Evolutionary conservation across 2,329 filamentous ascomycete species (phyloP).

Genomic region (Fusarium sublunatum): DNA sequence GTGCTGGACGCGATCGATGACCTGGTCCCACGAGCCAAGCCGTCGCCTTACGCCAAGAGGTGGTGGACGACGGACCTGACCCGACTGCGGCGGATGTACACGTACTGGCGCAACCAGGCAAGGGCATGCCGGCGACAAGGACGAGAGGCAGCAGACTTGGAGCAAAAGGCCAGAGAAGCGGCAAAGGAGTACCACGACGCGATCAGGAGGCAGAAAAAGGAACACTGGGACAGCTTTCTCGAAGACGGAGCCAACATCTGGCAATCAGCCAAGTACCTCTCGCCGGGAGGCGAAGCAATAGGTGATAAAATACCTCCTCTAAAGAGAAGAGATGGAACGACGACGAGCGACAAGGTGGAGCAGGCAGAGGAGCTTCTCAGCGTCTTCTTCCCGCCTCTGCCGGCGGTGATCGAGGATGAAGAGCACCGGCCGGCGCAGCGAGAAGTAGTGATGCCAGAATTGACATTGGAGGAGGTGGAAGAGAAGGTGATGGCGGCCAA

Average conservation of each 20-base stretch:
- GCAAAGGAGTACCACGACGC: neutral
- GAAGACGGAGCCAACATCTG: neutral
- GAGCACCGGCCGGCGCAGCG: neutral
- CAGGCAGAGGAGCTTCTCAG: conserved; percentile 7
- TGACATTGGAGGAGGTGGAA: neutral
- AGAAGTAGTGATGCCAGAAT: conserved; percentile 15
- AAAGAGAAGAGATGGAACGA: neutral
- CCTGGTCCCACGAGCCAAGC: neutral
- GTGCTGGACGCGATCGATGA: neutral
- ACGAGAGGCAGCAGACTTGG: neutral
- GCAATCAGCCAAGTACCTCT: neutral
- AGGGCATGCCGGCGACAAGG: neutral
- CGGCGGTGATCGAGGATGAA: conserved; percentile 8
- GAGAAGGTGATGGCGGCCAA: too few relatives aligned
- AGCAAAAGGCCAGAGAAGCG: neutral
- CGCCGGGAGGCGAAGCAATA: neutral
- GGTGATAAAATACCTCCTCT: neutral
- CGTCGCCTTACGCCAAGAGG: neutral
- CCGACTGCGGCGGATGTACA: neutral
- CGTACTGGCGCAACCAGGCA: neutral
- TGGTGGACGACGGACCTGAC: conserved; percentile 6
- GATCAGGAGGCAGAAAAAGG: neutral
- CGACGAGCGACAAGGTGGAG: conserved; percentile 1
- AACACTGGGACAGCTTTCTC: neutral
- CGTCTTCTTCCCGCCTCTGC: conserved; percentile 21